Evolutionary conservation across 2,329 filamentous ascomycete genomes (phyloP).

Genomic region (Biscogniauxia mediterranea): DNA sequence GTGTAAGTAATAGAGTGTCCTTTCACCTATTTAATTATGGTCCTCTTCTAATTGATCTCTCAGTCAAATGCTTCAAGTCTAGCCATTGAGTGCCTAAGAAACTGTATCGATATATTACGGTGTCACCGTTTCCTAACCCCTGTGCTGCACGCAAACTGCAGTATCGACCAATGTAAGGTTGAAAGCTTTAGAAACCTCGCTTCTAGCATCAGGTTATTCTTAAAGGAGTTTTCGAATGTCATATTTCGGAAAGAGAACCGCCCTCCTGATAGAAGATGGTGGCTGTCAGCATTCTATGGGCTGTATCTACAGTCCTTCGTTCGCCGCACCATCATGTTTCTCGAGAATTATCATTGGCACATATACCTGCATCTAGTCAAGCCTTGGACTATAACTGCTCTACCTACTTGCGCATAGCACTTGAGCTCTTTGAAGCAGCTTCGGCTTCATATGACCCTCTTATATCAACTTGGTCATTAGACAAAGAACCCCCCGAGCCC

Average conservation of each 20-base stretch:
- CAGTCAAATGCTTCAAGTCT: conserved; percentile 14
- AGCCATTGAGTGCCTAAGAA: conserved; percentile 17
- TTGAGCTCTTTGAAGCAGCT: conserved; percentile 20
- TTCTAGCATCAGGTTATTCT: conserved; percentile 14
- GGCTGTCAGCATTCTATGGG: conserved; percentile 20
- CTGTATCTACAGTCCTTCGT: conserved; percentile 21
- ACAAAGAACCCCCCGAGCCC: conserved; percentile 15
- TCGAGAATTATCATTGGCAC: conserved; percentile 6
- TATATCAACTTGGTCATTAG: conserved; percentile 17
- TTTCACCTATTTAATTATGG: neutral
- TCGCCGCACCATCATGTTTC: conserved; percentile 15
- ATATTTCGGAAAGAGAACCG: conserved; percentile 21
- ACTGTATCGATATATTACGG: conserved; percentile 18
- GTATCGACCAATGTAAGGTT: conserved; percentile 9
- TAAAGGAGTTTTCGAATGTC: conserved; percentile 17
- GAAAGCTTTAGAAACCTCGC: conserved; percentile 12
- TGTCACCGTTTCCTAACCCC: conserved; percentile 7
- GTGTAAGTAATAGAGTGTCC: conserved; percentile 9
- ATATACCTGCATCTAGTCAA: neutral
- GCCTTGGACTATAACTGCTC: conserved; percentile 10
- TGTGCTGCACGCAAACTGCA: conserved; percentile 12
- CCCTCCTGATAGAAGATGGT: conserved; percentile 20
- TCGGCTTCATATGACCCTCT: conserved; percentile 20
- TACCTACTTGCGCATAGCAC: conserved; percentile 13
- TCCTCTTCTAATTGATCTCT: neutral